Evolutionary conservation across 2,329 filamentous ascomycete species (phyloP).

Genomic region (Neoarthrinium moseri): DNA sequence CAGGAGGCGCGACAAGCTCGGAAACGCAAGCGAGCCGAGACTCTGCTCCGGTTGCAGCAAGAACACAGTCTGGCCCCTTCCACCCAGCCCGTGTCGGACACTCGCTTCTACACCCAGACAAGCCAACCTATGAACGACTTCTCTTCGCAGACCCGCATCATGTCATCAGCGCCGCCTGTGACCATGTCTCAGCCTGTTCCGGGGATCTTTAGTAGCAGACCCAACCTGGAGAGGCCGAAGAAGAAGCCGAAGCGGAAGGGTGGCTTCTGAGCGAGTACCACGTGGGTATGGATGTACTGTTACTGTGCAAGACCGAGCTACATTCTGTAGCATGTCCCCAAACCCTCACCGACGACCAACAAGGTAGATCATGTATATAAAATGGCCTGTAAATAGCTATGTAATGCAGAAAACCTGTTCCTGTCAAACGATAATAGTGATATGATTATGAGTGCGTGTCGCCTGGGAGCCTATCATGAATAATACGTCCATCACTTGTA

Average conservation of each 20-base stretch:
- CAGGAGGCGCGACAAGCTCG: constrained; percentile 23
- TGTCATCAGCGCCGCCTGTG: constrained; percentile 20
- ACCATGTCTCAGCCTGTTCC: constrained; percentile 30
- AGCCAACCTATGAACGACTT: constrained; percentile 16
- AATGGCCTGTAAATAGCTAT: too few relatives aligned
- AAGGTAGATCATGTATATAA: too few relatives aligned
- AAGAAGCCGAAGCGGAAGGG: constrained; percentile 30
- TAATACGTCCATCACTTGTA: too few relatives aligned
- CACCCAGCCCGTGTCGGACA: constrained; percentile 24
- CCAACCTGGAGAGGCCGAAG: constrained; percentile 16
- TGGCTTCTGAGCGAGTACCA: constrained; percentile 30
- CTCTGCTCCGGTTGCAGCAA: constrained; percentile 22
- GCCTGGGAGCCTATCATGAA: too few relatives aligned
- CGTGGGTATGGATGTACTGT: too few relatives aligned
- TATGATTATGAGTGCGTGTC: too few relatives aligned
- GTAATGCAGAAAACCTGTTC: too few relatives aligned
- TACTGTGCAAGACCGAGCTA: too few relatives aligned
- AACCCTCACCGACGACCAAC: too few relatives aligned
- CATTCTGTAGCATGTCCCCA: too few relatives aligned
- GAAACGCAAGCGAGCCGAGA: constrained; percentile 28
- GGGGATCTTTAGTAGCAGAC: constrained; percentile 26
- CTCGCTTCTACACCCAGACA: constrained; percentile 19
- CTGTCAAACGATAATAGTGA: too few relatives aligned
- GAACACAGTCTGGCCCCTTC: constrained; percentile 21
- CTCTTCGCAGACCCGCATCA: constrained; percentile 17